Evolutionary conservation across 2,329 filamentous ascomycete genomes (phyloP).

Genomic region (Didymella arachidicola): DNA sequence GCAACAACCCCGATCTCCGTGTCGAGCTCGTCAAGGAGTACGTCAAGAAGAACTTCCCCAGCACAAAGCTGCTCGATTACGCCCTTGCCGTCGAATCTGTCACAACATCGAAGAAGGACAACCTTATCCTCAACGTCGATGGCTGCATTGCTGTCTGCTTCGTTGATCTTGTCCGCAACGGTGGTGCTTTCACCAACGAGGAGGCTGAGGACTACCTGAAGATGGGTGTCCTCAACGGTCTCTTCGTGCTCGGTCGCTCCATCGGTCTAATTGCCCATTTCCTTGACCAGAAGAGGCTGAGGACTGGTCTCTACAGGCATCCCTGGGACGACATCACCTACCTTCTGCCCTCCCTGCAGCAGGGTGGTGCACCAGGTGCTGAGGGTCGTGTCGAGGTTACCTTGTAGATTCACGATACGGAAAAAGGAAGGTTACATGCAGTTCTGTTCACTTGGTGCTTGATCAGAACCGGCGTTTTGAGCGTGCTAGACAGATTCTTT

Average conservation of each 20-base stretch:
- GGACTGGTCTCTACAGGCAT: slow-evolving; percentile 96
- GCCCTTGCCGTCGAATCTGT: slow-evolving; percentile 97
- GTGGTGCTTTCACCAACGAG: slow-evolving; percentile 92
- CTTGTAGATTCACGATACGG: slow-evolving; percentile 43
- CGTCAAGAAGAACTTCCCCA: slow-evolving; percentile 96
- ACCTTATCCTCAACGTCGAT: slow-evolving; percentile 98
- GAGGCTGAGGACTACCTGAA: slow-evolving; percentile 98
- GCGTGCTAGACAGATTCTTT: slow-evolving; percentile 40
- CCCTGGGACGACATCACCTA: slow-evolving; percentile 74
- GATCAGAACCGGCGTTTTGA: slow-evolving; percentile 42
- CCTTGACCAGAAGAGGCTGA: slow-evolving; percentile 99
- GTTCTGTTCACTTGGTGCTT: slow-evolving; percentile 34
- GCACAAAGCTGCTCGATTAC: slow-evolving; percentile 98
- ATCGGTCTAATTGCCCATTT: slow-evolving; percentile 99
- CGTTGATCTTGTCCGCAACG: slow-evolving; percentile 96
- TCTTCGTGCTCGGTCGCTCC: slow-evolving; percentile 95
- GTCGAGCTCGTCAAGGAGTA: slow-evolving; percentile 99
- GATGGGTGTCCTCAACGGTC: slow-evolving; percentile 99
- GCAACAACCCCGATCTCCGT: slow-evolving; percentile 99
- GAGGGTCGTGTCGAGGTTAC: slow-evolving; percentile 54
- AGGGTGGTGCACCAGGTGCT: slow-evolving; percentile 49
- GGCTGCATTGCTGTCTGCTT: slow-evolving; percentile 99
- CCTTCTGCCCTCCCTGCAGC: slow-evolving; percentile 50
- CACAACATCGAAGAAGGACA: slow-evolving; percentile 99
- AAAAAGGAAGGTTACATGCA: slow-evolving; percentile 40